A percentile compares a stretch with the other conserved stretches of the same genome.
Evolutionary conservation across 169 alveolate genomes (phyloP).

Genomic region (Cryptosporidium ubiquitum): DNA sequence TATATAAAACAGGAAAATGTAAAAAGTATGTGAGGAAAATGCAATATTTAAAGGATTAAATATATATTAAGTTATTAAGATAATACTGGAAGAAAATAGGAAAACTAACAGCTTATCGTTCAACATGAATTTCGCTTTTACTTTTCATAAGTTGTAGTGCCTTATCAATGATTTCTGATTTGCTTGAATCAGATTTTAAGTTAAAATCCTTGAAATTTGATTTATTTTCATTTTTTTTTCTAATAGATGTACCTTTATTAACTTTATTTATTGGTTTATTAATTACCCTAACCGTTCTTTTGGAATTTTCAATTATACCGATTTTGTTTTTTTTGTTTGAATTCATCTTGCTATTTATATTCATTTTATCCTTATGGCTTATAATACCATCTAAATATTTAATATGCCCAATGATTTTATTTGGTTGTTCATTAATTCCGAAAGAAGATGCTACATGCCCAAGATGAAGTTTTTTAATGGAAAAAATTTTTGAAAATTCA

Average conservation of each 20-base stretch:
- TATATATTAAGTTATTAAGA: no score
- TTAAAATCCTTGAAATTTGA: conserved; percentile 9
- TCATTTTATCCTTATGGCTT: conserved; percentile 12
- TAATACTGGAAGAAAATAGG: not conserved
- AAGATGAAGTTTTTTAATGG: conserved; percentile 51
- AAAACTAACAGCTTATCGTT: not conserved
- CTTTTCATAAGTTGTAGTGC: conserved; percentile 44
- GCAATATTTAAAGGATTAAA: no score
- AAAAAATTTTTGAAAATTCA: conserved; percentile 62
- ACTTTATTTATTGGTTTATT: not conserved
- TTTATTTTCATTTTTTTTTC: not conserved
- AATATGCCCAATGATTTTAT: conserved; percentile 50
- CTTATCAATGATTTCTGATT: conserved; percentile 21
- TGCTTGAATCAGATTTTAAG: conserved; percentile 14
- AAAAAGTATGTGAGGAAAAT: not conserved
- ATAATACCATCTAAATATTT: conserved; percentile 48
- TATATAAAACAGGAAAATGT: not conserved
- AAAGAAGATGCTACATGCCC: conserved; percentile 74
- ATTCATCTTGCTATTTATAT: not conserved
- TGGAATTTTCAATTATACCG: not conserved
- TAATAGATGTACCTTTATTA: not conserved
- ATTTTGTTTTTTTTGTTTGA: not conserved
- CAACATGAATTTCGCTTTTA: conserved; percentile 31
- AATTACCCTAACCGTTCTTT: not conserved
- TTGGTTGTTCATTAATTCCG: conserved; percentile 71